Percentiles rank a stretch among this genome's conserved stretches.
Evolutionary conservation across 768 basidiomycete species (phyloP).

Genomic region (Dacryopinax spathularia): DNA sequence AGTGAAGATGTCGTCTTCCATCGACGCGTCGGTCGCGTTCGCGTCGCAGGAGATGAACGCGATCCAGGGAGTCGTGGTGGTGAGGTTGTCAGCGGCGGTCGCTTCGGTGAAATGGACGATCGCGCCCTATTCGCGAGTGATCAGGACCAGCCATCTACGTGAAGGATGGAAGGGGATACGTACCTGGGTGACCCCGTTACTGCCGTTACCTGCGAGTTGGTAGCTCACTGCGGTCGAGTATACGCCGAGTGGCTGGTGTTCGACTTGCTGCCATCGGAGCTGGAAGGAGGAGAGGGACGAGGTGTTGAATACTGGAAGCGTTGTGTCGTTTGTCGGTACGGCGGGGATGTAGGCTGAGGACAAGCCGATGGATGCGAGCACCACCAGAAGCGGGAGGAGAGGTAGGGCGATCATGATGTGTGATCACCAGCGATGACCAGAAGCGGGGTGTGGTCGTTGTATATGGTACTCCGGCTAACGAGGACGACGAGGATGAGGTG

Average conservation of each 20-base stretch:
- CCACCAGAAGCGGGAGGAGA: background rate
- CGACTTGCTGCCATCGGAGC: conserved; percentile 17
- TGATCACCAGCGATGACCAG: too few species aligned
- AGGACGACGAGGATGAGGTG: too few species aligned
- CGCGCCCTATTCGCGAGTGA: conserved; percentile 45
- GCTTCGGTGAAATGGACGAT: conserved; percentile 72
- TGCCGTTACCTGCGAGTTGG: conserved; percentile 40
- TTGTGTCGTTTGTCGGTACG: conserved; percentile 50
- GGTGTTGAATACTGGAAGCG: conserved; percentile 13
- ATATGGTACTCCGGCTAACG: too few species aligned
- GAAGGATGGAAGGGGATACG: conserved; percentile 11
- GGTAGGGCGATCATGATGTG: background rate
- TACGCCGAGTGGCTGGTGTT: conserved; percentile 40
- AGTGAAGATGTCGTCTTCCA: conserved; percentile 75
- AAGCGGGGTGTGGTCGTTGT: too few species aligned
- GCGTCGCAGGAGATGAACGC: conserved; percentile 72
- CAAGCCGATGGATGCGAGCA: too few species aligned
- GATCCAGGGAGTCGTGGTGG: conserved; percentile 76
- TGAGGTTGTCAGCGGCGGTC: conserved; percentile 22
- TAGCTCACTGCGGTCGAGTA: conserved; percentile 26
- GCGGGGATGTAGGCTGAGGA: conserved; percentile 73
- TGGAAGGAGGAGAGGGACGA: conserved; percentile 5
- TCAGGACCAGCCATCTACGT: conserved; percentile 4
- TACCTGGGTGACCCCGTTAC: conserved; percentile 44
- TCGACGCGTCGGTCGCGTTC: conserved; percentile 52